Percentiles rank a stretch among this genome's conserved stretches.
These are phyloP conservation scores for Aphanomyces invadans DNA, from an alignment of 352 stramenopile species.

Conservation along the genomic window DNA sequence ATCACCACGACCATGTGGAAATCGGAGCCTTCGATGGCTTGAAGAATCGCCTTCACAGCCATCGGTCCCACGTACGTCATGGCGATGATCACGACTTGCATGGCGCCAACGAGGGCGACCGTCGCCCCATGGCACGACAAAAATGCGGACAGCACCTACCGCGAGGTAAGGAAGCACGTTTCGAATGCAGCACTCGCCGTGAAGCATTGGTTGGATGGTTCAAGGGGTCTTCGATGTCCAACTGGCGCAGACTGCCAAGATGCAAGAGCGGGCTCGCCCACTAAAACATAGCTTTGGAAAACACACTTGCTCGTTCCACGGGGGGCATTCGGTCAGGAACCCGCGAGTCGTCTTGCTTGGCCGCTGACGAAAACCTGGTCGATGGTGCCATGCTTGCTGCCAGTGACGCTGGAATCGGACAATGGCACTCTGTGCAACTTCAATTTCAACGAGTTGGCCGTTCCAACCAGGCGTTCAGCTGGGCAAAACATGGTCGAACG, in stretches of 20 bases:
- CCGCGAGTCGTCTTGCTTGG: not conserved
- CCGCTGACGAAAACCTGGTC: not conserved
- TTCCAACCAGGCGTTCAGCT: not conserved
- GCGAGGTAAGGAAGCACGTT: not conserved
- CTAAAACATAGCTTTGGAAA: not conserved
- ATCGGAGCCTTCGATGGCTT: not conserved
- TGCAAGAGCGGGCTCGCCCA: constrained; percentile 12
- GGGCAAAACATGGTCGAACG: not conserved
- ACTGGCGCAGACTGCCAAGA: not conserved
- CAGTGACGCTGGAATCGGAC: not conserved
- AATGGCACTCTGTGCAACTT: not conserved
- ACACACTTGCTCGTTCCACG: not conserved
- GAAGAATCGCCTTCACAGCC: not conserved
- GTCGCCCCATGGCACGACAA: not conserved
- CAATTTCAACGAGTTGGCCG: not conserved
- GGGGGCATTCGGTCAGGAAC: not conserved
- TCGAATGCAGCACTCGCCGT: not conserved
- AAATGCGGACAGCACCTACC: constrained; percentile 6
- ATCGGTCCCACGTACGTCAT: not conserved
- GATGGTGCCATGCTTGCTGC: not conserved
- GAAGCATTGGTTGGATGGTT: not conserved
- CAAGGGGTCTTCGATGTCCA: constrained; percentile 13
- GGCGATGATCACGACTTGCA: not conserved
- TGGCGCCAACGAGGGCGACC: not conserved
- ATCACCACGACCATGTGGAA: not conserved